Evolutionary conservation across 2,329 filamentous ascomycete species (phyloP), one percentile per base, ranked within the genome.

Genomic region (Colletotrichum sp.): DNA sequence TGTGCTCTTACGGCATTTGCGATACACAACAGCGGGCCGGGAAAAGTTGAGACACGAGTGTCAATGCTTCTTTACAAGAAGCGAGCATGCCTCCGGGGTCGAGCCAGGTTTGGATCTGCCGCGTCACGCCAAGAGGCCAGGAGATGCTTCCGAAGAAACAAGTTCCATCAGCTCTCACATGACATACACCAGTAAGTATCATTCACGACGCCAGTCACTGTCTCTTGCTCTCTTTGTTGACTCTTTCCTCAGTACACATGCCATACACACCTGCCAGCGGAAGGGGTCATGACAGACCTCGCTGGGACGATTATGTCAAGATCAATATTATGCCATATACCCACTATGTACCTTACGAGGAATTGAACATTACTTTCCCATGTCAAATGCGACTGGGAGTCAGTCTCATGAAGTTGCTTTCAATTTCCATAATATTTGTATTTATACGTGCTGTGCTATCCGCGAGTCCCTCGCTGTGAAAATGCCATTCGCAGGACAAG

Each of bases 191-290:
- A 13, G 43, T 52, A 52, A 52, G 43, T 13, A 52, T 8, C 43
- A 52, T 3, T n/a, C 4, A 4, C 43, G 2, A 1, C n/a, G 43
- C 43, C n/a, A 6, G 6, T 1, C 6, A 52, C n/a, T 24, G n/a
- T 21, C 43, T 24, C 6, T 13, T 13, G 18, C n/a, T 5, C 21
- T 52, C 43, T 13, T 21, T 52, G 3, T 1, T 52, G n/a, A 21
- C 43, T 52, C 6, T 52, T 21, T 52, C n/a, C 0, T 2, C n/a
- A 52, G 43, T 13, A n/a, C 6, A 1, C 12, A 24, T 13, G 10
- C n/a, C 43, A 52, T 52, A 13, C 4, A 21, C n/a, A 52, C 10
- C 10, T 7, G 43, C 43, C 43, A 52, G 43, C n/a, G n/a, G 6
- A 48, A 48, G 12, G 10, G 43, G 43, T 21, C 43, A 52, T 52